A percentile compares a stretch with the other conserved stretches of the same genome.
Conservation (phyloP, 768 basidiomycete genomes). For the Suillus plorans region DNA sequence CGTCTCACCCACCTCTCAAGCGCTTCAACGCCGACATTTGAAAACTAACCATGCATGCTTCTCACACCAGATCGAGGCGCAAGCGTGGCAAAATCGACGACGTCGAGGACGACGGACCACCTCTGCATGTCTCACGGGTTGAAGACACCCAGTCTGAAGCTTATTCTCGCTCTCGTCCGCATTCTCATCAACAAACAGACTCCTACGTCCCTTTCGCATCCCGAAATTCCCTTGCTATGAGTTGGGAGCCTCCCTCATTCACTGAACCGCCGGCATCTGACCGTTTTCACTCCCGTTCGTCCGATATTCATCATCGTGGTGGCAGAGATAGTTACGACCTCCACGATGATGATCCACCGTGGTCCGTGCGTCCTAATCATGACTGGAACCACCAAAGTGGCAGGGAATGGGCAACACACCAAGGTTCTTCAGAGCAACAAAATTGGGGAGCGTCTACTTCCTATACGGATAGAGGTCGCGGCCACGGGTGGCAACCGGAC, state of each 20-base stretch:
- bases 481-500: slow-evolving; percentile 47
- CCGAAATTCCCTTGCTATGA: slow-evolving; percentile 42
- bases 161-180: slow-evolving; percentile 52
- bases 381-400: slow-evolving; percentile 42
- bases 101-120: slow-evolving; percentile 48
- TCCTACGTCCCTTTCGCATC: slow-evolving; percentile 45
- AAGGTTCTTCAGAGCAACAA: slow-evolving; percentile 44
- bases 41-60: slow-evolving; percentile 33
- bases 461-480: slow-evolving; percentile 40
- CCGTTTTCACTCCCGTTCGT: slow-evolving; percentile 33
- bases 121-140: slow-evolving; percentile 41
- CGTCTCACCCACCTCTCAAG: slow-evolving; percentile 20
- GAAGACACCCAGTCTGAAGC: slow-evolving; percentile 54
- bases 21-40: slow-evolving; percentile 16
- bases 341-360: slow-evolving; percentile 40
- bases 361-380: slow-evolving; percentile 41
- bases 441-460: slow-evolving; percentile 39
- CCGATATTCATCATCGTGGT: slow-evolving; percentile 52
- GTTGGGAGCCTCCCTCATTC: slow-evolving; percentile 52
- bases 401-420: slow-evolving; percentile 47
- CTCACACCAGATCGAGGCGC: slow-evolving; percentile 45
- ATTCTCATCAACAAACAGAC: slow-evolving; percentile 42
- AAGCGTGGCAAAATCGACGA: slow-evolving; percentile 51
- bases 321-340: slow-evolving; percentile 51
- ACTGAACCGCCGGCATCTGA: slow-evolving; percentile 36